Evolutionary conservation across 2,329 filamentous ascomycete species (phyloP), one percentile per base, ranked within the genome.

Genomic region (Exophiala xenobiotica): DNA sequence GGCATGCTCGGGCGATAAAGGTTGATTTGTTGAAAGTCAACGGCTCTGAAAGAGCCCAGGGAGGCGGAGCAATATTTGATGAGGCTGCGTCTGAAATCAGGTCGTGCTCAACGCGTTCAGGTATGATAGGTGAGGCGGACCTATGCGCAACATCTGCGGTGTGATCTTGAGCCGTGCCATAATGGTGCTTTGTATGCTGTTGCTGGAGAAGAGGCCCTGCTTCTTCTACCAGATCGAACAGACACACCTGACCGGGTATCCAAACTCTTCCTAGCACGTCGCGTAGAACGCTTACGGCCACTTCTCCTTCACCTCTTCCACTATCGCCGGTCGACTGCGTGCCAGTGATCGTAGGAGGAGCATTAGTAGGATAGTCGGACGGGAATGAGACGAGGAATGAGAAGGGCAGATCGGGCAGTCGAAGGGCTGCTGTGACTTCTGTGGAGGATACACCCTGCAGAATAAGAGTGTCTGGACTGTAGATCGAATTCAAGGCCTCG

Each of bases 221-320:
- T 59, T 80, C 80, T 60, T 96, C 91, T 29, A 96, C 78, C n/a
- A 95, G 79, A 66, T 96, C 92, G 63, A 91, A 99, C 2, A 99
- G 74, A 64, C 91, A 96, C 18, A 95, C 90, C 46, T 82, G 79
- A 0, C 90, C 90, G 0, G 83, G 79, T 46, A 79, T 77, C 67
- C 85, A 96, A 3, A 88, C 78, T n/a, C 76, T 74, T 1, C 74
- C 76, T 24, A 96, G 71, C 0, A 86, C 83, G 27, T 83, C 75
- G 23, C 83, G 76, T 51, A 93, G 84, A 2, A 88, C 70, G 2
- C 80, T 78, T n/a, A 91, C 76, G 43, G 90, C 80, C 45, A 82
- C 76, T 44, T 81, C 83, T 1, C 89, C 90, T 55, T 87, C 83
- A 29, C 91, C 89, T 63, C 82, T 82, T 16, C 83, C 79, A 59